phyloP scores from a whole-genome alignment of 2,329 filamentous ascomycete genomes.

The Fusarium nygamai region DNA sequence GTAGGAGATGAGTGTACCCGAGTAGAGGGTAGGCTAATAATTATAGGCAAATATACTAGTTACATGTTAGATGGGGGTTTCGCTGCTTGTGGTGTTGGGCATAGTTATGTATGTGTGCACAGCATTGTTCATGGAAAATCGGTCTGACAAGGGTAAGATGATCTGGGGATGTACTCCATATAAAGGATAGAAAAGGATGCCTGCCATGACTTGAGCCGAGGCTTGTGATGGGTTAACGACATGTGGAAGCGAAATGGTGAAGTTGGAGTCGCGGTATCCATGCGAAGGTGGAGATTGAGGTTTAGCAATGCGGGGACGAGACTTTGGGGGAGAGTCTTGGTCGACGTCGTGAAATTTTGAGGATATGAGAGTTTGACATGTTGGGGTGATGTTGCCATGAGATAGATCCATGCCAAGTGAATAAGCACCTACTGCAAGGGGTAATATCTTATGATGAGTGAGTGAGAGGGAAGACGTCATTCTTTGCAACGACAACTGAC shows the following conservation, averaged over 20 bases:
- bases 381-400: neutral
- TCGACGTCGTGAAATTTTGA: slow-evolving; percentile 27
- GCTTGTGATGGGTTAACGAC: slow-evolving; percentile 1
- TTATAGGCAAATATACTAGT: slow-evolving; percentile 35
- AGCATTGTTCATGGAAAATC: neutral
- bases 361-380: neutral
- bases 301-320: slow-evolving; percentile 22
- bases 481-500: neutral
- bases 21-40: slow-evolving; percentile 27
- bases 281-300: slow-evolving; percentile 21
- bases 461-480: neutral
- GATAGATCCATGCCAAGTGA: neutral
- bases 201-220: slow-evolving; percentile 18
- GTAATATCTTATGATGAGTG: neutral
- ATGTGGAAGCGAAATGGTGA: slow-evolving; percentile 19
- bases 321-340: slow-evolving; percentile 11
- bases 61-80: slow-evolving; percentile 7
- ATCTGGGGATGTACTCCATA: neutral
- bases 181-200: neutral
- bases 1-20: slow-evolving; percentile 9
- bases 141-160: neutral
- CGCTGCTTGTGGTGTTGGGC: neutral
- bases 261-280: neutral
- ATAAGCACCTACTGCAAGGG: slow-evolving; percentile 14
- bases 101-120: neutral